These are phyloP conservation scores for Colletotrichum destructivum DNA, from an alignment of 2,329 filamentous ascomycete genomes.

Conservation along the genomic window DNA sequence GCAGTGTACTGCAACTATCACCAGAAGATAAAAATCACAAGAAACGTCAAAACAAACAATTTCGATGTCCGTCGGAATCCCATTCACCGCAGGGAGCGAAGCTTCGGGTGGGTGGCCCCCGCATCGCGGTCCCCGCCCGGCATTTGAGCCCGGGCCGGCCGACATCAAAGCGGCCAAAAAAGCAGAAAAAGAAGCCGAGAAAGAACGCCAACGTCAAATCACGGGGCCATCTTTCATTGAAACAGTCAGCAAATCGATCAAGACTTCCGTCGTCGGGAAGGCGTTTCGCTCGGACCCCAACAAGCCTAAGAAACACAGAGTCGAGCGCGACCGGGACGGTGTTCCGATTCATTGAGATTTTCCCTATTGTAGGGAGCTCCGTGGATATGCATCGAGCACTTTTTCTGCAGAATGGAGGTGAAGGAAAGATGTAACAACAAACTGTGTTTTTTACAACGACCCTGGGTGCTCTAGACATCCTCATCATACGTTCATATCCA, in stretches of 20 bases:
- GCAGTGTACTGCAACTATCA: neutral
- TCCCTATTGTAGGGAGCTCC: too few species aligned
- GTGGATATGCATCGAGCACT: too few species aligned
- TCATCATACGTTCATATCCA: too few species aligned
- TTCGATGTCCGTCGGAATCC: conserved; percentile 23
- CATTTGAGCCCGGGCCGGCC: conserved; percentile 28
- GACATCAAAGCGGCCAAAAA: conserved; percentile 37
- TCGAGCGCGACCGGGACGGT: neutral
- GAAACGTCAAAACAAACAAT: neutral
- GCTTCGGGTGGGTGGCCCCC: conserved; percentile 22
- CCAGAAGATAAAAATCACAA: neutral
- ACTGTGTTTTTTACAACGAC: too few species aligned
- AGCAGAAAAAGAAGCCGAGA: conserved; percentile 38
- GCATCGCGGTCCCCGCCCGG: conserved; percentile 20
- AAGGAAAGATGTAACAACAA: too few species aligned
- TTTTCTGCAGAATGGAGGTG: neutral
- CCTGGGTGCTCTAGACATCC: too few species aligned
- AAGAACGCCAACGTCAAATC: neutral
- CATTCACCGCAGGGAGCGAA: conserved; percentile 32
- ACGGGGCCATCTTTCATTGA: neutral
- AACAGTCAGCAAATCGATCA: neutral
- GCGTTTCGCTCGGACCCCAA: neutral
- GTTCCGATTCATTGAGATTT: neutral
- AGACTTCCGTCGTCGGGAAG: conserved; percentile 2
- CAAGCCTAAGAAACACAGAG: conserved; percentile 17